These are phyloP conservation scores for Kodamaea plutei DNA, from an alignment of 1,139 yeast genomes.

Conservation along the genomic window DNA sequence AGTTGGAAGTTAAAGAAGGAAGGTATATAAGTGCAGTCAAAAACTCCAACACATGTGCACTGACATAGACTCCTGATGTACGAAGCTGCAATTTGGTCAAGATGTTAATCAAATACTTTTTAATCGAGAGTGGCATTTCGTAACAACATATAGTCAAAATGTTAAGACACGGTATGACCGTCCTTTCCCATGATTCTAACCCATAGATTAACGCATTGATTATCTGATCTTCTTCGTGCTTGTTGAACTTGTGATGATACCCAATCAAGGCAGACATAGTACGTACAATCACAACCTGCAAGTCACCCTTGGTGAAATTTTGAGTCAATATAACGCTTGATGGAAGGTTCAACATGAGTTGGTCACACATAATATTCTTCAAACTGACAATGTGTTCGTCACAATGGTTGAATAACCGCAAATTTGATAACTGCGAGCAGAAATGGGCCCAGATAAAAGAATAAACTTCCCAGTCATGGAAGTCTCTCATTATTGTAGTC, in stretches of 20 bases:
- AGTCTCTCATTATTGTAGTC: slow-evolving; percentile 47
- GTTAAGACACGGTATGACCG: slow-evolving; percentile 77
- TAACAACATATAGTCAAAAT: slow-evolving; percentile 75
- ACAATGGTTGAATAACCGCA: slow-evolving; percentile 48
- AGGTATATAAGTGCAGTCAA: slow-evolving; percentile 61
- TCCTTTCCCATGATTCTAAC: slow-evolving; percentile 70
- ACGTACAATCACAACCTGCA: slow-evolving; percentile 65
- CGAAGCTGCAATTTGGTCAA: slow-evolving; percentile 69
- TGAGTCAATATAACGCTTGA: slow-evolving; percentile 38
- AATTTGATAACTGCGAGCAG: slow-evolving; percentile 67
- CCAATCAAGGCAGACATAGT: slow-evolving; percentile 66
- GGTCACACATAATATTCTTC: slow-evolving; percentile 54
- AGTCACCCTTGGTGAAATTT: slow-evolving; percentile 51
- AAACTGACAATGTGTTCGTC: slow-evolving; percentile 44
- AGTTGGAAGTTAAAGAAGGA: slow-evolving; percentile 65
- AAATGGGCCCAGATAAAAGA: slow-evolving; percentile 66
- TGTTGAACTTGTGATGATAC: slow-evolving; percentile 55
- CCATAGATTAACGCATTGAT: slow-evolving; percentile 63
- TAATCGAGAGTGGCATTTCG: slow-evolving; percentile 71
- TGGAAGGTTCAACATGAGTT: slow-evolving; percentile 52
- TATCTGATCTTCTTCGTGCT: slow-evolving; percentile 65
- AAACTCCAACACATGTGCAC: slow-evolving; percentile 76
- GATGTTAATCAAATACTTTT: slow-evolving; percentile 62
- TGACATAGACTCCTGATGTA: slow-evolving; percentile 64
- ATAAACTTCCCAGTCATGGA: slow-evolving; percentile 67